Percentiles rank a stretch among this genome's conserved stretches.
Evolutionary conservation across 2,329 filamentous ascomycete species (phyloP).

Genomic region (Sporothrix dimorphospora): DNA sequence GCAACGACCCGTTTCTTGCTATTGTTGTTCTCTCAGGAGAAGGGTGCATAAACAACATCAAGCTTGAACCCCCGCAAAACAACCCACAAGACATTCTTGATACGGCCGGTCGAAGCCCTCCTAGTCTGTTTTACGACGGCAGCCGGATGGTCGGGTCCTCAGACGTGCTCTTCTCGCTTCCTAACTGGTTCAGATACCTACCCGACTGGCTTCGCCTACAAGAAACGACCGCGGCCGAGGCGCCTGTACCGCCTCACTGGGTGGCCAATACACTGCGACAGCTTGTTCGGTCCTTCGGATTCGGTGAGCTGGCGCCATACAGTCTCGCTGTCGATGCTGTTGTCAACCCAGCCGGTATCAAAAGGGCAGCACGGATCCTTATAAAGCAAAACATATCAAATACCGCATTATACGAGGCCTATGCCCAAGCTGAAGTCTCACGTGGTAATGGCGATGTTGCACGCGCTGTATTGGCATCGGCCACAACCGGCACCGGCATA

Average conservation of each 20-base stretch:
- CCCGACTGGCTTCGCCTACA: slow-evolving; percentile 30
- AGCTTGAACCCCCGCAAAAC: not conserved
- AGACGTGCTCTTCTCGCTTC: slow-evolving; percentile 43
- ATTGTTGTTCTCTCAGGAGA: slow-evolving; percentile 11
- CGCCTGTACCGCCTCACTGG: slow-evolving; percentile 50
- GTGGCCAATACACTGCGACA: slow-evolving; percentile 59
- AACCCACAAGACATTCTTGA: not conserved
- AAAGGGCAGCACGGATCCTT: slow-evolving; percentile 72
- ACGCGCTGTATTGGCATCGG: slow-evolving; percentile 65
- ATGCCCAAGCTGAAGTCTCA: slow-evolving; percentile 70
- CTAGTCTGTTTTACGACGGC: slow-evolving; percentile 30
- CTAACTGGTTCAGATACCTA: slow-evolving; percentile 31
- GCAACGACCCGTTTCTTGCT: slow-evolving; percentile 56
- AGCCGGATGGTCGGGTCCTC: slow-evolving; percentile 44
- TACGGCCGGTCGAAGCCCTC: slow-evolving; percentile 15
- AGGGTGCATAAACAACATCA: not conserved
- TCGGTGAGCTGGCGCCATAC: slow-evolving; percentile 66
- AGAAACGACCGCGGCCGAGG: not conserved
- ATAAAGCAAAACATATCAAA: slow-evolving; percentile 70
- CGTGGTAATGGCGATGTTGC: slow-evolving; percentile 62
- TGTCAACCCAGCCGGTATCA: slow-evolving; percentile 58
- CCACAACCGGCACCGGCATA: slow-evolving; percentile 46
- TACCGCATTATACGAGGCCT: slow-evolving; percentile 74
- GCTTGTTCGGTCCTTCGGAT: slow-evolving; percentile 51
- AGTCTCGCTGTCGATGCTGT: slow-evolving; percentile 67